phyloP scores from a whole-genome alignment of 2,329 filamentous ascomycete genomes.

The Botrytis squamosa region DNA sequence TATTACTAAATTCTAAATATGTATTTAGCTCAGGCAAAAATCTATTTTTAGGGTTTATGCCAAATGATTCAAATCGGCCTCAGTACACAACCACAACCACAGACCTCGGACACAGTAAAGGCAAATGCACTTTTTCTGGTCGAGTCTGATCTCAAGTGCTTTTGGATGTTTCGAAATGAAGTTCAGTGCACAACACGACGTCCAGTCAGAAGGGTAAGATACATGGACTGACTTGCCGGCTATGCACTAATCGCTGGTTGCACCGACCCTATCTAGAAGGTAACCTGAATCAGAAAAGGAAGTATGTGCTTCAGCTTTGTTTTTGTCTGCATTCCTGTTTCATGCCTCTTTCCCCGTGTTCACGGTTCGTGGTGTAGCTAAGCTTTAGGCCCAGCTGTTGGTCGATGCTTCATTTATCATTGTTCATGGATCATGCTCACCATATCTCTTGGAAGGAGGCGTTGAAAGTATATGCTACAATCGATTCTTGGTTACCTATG shows the following conservation, averaged over 20 bases:
- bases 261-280: neutral
- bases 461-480: neutral
- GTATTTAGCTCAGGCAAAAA: too few relatives aligned
- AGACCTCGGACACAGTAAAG: too few relatives aligned
- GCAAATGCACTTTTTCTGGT: neutral
- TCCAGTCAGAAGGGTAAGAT: neutral
- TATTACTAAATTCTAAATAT: too few relatives aligned
- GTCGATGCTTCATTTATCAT: neutral
- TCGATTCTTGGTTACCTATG: neutral
- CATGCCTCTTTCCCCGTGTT: neutral
- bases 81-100: neutral
- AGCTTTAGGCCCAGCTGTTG: neutral
- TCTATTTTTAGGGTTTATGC: too few relatives aligned
- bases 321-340: constrained; percentile 1
- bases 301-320: neutral
- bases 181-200: constrained; percentile 5
- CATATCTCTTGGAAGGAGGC: neutral
- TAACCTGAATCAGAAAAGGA: constrained; percentile 5
- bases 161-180: constrained; percentile 6
- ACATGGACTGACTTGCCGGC: neutral
- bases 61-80: too few relatives aligned
- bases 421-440: neutral
- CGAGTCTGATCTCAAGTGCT: neutral
- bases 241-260: neutral
- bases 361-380: neutral